Conservation (phyloP, 331 rosid species). For the Saraca asoca region DNA sequence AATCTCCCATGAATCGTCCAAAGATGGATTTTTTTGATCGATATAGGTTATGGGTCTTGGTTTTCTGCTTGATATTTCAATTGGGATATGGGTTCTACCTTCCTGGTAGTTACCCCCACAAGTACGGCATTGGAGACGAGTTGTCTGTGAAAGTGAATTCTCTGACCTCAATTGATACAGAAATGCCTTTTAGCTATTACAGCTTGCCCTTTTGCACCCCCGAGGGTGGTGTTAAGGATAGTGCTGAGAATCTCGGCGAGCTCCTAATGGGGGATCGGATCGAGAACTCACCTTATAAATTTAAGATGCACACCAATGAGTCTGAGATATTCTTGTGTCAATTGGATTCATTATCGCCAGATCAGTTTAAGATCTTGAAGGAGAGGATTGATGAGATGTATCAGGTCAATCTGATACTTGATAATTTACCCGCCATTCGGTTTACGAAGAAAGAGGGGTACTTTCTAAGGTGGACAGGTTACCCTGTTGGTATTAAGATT, state of each 20-base stretch:
- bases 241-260: conserved; percentile 98
- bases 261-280: conserved; percentile 96
- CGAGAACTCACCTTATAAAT: conserved; percentile 84
- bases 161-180: conserved; percentile 88
- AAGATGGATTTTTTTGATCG: conserved; percentile 57
- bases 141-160: conserved; percentile 85
- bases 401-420: conserved; percentile 76
- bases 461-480: conserved; percentile 84
- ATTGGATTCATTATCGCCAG: conserved; percentile 53
- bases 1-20: conserved; percentile 26
- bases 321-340: conserved; percentile 68
- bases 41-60: conserved; percentile 53
- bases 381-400: conserved; percentile 94
- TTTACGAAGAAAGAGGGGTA: conserved; percentile 81
- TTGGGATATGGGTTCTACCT: conserved; percentile 72
- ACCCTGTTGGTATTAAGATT: conserved; percentile 88
- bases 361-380: conserved; percentile 71
- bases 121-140: conserved; percentile 55
- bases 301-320: conserved; percentile 70
- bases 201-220: conserved; percentile 87
- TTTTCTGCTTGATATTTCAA: conserved; percentile 54
- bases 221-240: conserved; percentile 75
- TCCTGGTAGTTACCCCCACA: conserved; percentile 89
- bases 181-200: conserved; percentile 85
- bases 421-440: conserved; percentile 81